A percentile compares a stretch with the other conserved stretches of the same genome.
phyloP scores from a whole-genome alignment of 768 basidiomycete genomes.

The Dendrothele bispora region DNA sequence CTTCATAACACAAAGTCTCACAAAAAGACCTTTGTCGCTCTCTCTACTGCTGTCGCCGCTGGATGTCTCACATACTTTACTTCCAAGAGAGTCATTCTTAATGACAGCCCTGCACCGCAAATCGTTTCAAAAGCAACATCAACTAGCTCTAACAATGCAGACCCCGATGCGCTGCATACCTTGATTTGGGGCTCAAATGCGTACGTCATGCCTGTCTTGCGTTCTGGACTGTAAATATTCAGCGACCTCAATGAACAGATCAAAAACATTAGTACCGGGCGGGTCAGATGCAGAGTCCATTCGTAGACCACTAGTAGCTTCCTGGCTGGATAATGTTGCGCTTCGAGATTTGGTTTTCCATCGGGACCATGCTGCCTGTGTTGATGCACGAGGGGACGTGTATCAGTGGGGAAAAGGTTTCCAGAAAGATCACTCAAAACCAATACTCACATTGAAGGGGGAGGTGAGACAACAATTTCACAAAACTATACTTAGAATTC shows the following conservation, averaged over 20 bases:
- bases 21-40: too few relatives aligned
- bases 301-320: conserved; percentile 47
- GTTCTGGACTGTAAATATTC: too few relatives aligned
- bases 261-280: conserved; percentile 43
- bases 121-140: neutral
- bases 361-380: conserved; percentile 66
- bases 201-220: conserved; percentile 33
- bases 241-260: conserved; percentile 31
- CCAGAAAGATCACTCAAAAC: conserved; percentile 31
- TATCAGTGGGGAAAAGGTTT: conserved; percentile 83
- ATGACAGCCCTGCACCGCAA: conserved; percentile 25
- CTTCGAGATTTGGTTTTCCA: conserved; percentile 74
- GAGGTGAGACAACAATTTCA: conserved; percentile 46
- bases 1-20: too few relatives aligned
- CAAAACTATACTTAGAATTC: too few relatives aligned
- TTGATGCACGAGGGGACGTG: conserved; percentile 78
- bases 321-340: conserved; percentile 67
- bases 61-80: conserved; percentile 1
- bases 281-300: conserved; percentile 38
- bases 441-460: conserved; percentile 58
- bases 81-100: conserved; percentile 24
- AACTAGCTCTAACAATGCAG: neutral
- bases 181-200: conserved; percentile 78
- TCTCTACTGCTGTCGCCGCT: too few relatives aligned
- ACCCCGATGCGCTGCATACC: conserved; percentile 33